These are phyloP conservation scores for Metschnikowia vanudenii DNA, from an alignment of 805 yeast species.

Conservation along the genomic window DNA sequence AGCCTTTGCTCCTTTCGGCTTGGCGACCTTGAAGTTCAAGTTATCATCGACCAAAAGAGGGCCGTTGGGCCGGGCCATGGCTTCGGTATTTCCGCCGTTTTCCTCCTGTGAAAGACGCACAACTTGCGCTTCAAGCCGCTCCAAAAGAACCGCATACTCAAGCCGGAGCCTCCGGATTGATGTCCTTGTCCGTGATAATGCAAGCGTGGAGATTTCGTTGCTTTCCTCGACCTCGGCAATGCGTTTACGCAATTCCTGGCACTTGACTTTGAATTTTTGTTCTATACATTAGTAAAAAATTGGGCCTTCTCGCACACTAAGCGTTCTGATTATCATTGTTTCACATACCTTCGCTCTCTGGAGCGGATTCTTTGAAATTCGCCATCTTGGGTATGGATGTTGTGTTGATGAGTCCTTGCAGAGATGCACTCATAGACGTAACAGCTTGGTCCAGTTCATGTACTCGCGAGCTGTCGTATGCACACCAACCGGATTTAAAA, in stretches of 20 bases:
- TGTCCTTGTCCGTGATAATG: slow-evolving; percentile 72
- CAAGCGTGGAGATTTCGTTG: slow-evolving; percentile 73
- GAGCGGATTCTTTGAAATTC: slow-evolving; percentile 24
- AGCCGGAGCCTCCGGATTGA: slow-evolving; percentile 75
- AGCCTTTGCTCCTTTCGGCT: slow-evolving; percentile 15
- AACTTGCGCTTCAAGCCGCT: slow-evolving; percentile 62
- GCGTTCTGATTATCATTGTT: background rate
- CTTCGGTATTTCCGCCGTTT: slow-evolving; percentile 26
- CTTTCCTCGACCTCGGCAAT: slow-evolving; percentile 71
- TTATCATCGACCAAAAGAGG: slow-evolving; percentile 37
- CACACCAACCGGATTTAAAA: too few relatives aligned
- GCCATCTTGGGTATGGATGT: slow-evolving; percentile 13
- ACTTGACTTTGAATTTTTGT: slow-evolving; percentile 55
- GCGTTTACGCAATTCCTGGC: slow-evolving; percentile 67
- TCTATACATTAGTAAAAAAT: slow-evolving; percentile 22
- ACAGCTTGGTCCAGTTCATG: too few relatives aligned
- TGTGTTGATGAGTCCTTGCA: too few relatives aligned
- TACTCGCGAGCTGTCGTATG: too few relatives aligned
- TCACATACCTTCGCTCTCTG: slow-evolving; percentile 43
- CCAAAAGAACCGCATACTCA: slow-evolving; percentile 79
- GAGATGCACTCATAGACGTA: too few relatives aligned
- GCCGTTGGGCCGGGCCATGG: slow-evolving; percentile 40
- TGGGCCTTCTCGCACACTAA: background rate
- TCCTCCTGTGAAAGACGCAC: slow-evolving; percentile 27
- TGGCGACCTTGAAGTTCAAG: slow-evolving; percentile 18